Evolutionary conservation across 2,329 filamentous ascomycete genomes (phyloP), one percentile per base, ranked within the genome.

Genomic region (Ophiocordyceps camponoti-leonardi): DNA sequence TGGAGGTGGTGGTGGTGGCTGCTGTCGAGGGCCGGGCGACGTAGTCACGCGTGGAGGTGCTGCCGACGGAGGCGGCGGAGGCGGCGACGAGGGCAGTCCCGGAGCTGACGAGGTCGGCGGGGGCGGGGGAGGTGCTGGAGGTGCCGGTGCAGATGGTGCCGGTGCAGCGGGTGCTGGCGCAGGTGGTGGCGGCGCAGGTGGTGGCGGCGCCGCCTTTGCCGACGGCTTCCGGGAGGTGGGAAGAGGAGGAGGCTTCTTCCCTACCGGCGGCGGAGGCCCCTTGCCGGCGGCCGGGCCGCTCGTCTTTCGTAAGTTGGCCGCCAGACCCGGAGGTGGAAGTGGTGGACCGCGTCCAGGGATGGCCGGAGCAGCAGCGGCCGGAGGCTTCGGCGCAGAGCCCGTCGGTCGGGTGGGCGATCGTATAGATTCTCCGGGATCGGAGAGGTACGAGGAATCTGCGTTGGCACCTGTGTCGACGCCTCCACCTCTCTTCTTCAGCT

Each of bases 401-500:
- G 70, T 73, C 56, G 35, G 35, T 10, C 35, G n/a, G 10, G 35
- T 68, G 74, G 10, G 54, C 55, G 5, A 51, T 53, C 30, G 59
- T 59, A n/a, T 49, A 8, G 53, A 52, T 48, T 62, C 61, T 43
- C 58, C 86, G n/a, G 83, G 77, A 58, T 94, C 88, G 48, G 86
- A 88, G 45, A 82, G 65, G 58, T 90, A 90, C 49, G 85, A 79
- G 30, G 86, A 77, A 51, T 79, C 79, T 50, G 56, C 48, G 37
- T 54, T 59, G 10, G 64, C 64, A 47, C 70, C 84, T 1, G 84
- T 90, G 61, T 86, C 75, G 48, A 90, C 69, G 37, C 83, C 83
- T 43, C 85, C 88, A 46, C 86, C 83, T 3, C 81, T 75, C 67
- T 93, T 95, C 61, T 85, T 84, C 56, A 98, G 61, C 66, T 95